A percentile compares a stretch with the other conserved stretches of the same genome.
These are phyloP conservation scores for Termitomyces sp. DNA, from an alignment of 768 basidiomycete genomes.

Conservation along the genomic window DNA sequence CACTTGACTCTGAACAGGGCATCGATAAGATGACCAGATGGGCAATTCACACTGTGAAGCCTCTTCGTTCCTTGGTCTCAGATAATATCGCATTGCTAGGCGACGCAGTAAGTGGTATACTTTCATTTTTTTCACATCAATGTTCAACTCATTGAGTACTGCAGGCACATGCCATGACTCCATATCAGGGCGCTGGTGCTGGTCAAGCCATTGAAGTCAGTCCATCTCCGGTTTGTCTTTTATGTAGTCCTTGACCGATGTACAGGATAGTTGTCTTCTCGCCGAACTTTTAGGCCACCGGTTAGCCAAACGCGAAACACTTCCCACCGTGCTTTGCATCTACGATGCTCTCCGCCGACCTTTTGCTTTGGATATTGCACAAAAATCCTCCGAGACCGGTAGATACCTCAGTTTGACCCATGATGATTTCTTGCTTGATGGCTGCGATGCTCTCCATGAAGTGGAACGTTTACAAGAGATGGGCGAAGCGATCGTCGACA, in stretches of 20 bases:
- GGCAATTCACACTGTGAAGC: conserved; percentile 38
- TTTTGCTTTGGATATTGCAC: conserved; percentile 25
- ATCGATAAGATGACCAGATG: conserved; percentile 28
- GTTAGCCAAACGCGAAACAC: conserved; percentile 9
- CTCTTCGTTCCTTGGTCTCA: conserved; percentile 34
- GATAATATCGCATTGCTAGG: conserved; percentile 43
- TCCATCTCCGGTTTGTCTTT: not conserved
- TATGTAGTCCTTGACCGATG: not conserved
- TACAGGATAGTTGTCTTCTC: conserved; percentile 35
- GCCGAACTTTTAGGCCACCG: conserved; percentile 21
- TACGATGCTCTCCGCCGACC: conserved; percentile 35
- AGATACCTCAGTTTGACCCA: conserved; percentile 15
- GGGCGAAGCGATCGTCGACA: conserved; percentile 25
- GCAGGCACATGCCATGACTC: conserved; percentile 42
- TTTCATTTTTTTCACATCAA: not conserved
- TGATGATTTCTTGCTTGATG: conserved; percentile 19
- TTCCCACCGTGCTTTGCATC: conserved; percentile 24
- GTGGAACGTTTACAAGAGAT: conserved; percentile 21
- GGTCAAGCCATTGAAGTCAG: conserved; percentile 43
- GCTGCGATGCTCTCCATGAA: conserved; percentile 14
- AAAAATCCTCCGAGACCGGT: conserved; percentile 14
- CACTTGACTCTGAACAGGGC: conserved; percentile 1
- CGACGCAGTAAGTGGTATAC: conserved; percentile 40
- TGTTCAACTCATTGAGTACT: not conserved
- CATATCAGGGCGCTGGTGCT: conserved; percentile 47